Evolutionary conservation across 352 stramenopile species (phyloP).

Genomic region (Pythium insidiosum): DNA sequence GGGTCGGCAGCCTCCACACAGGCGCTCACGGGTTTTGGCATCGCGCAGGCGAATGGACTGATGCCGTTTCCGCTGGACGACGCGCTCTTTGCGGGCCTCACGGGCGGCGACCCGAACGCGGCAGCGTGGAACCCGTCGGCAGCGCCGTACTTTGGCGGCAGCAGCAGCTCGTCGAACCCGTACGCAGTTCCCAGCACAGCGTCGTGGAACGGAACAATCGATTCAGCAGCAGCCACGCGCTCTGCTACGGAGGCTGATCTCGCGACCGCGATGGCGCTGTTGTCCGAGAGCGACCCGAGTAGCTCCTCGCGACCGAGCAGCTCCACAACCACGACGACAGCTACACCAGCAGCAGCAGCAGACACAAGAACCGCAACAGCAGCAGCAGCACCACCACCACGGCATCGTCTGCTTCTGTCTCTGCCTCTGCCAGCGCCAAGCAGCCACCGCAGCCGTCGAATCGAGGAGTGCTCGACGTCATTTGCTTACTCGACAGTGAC

Average conservation of each 20-base stretch:
- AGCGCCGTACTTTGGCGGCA: neutral
- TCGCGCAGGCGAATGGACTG: slow-evolving; percentile 1
- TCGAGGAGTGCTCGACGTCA: slow-evolving; percentile 57
- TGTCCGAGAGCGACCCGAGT: slow-evolving; percentile 47
- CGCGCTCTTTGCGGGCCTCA: slow-evolving; percentile 2
- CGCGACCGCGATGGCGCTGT: slow-evolving; percentile 50
- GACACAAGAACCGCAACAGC: slow-evolving; percentile 32
- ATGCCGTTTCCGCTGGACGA: slow-evolving; percentile 57
- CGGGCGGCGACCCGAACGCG: neutral
- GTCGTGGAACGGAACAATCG: neutral
- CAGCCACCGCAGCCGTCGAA: too few relatives aligned
- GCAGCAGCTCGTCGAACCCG: neutral
- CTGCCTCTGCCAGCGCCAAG: too few relatives aligned
- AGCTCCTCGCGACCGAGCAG: too few relatives aligned
- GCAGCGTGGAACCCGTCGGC: neutral
- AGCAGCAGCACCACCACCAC: slow-evolving; percentile 6
- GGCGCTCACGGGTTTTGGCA: slow-evolving; percentile 8
- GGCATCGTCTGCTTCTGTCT: slow-evolving; percentile 10
- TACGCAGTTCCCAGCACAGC: neutral
- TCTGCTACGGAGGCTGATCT: slow-evolving; percentile 31
- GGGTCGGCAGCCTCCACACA: slow-evolving; percentile 8
- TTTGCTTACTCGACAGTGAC: slow-evolving; percentile 73
- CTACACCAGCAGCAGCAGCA: slow-evolving; percentile 52
- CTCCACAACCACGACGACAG: too few relatives aligned
- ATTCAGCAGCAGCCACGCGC: neutral